These are phyloP conservation scores for Mycena citricolor DNA, from an alignment of 1,284 basidiomycete species.

Conservation along the genomic window DNA sequence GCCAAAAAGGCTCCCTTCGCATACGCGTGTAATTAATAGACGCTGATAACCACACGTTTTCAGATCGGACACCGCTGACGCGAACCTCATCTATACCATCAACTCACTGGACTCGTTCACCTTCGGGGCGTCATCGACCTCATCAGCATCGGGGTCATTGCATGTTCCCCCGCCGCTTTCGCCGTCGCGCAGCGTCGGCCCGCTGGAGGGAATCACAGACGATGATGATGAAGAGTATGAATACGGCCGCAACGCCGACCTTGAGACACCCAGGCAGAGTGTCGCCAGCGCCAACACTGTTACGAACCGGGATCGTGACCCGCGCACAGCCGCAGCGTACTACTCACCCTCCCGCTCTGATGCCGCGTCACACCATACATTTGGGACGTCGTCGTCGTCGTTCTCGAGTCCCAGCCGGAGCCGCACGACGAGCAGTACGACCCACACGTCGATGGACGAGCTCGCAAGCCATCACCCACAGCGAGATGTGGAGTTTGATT, in stretches of 20 bases:
- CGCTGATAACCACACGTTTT: not conserved
- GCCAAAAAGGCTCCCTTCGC: no score
- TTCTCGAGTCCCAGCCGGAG: constrained; percentile 37
- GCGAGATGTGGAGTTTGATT: constrained; percentile 21
- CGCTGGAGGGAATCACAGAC: constrained; percentile 34
- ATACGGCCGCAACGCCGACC: constrained; percentile 36
- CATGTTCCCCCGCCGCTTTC: constrained; percentile 10
- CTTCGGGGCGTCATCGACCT: constrained; percentile 13
- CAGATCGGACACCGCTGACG: not conserved
- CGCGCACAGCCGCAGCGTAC: constrained; percentile 6
- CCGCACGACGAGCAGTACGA: constrained; percentile 35
- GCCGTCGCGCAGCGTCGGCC: constrained; percentile 18
- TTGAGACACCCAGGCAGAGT: constrained; percentile 57
- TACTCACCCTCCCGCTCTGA: constrained; percentile 34
- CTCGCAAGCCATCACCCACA: no score
- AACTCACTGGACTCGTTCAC: constrained; percentile 15
- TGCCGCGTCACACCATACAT: constrained; percentile 51
- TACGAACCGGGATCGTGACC: constrained; percentile 21
- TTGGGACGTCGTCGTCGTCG: constrained; percentile 47
- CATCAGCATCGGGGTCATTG: no score
- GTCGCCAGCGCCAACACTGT: constrained; percentile 36
- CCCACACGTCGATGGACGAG: constrained; percentile 35
- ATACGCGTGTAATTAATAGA: no score
- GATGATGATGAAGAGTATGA: no score
- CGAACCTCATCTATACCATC: constrained; percentile 14